Conservation (phyloP, 805 yeast species). For the Monosporozyma yasuniensis region DNA sequence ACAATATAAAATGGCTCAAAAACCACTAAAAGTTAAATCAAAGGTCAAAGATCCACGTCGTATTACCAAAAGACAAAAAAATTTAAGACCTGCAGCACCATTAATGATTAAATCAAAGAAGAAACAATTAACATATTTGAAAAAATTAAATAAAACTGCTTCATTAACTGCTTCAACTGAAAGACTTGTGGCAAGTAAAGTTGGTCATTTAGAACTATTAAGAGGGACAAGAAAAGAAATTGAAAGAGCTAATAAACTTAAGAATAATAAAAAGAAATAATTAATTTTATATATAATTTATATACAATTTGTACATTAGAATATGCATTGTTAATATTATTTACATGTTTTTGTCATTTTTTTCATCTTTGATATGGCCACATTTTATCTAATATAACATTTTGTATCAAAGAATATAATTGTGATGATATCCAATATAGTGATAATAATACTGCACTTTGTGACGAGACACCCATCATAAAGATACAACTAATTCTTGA, state of each 20-base stretch:
- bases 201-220: slow-evolving; percentile 85
- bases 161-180: slow-evolving; percentile 59
- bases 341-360: not conserved
- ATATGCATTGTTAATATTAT: slow-evolving; percentile 1
- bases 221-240: slow-evolving; percentile 84
- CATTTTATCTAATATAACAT: slow-evolving; percentile 54
- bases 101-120: slow-evolving; percentile 60
- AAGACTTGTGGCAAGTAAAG: slow-evolving; percentile 76
- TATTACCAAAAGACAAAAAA: slow-evolving; percentile 52
- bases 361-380: slow-evolving; percentile 38
- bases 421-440: slow-evolving; percentile 91
- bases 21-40: slow-evolving; percentile 46
- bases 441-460: slow-evolving; percentile 75
- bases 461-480: slow-evolving; percentile 75
- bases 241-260: slow-evolving; percentile 33
- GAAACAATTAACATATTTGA: slow-evolving; percentile 40
- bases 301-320: slow-evolving; percentile 2
- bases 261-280: slow-evolving; percentile 3
- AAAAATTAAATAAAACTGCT: slow-evolving; percentile 45
- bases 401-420: slow-evolving; percentile 65
- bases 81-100: slow-evolving; percentile 68
- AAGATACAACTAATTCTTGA: slow-evolving; percentile 70
- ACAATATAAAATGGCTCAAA: slow-evolving; percentile 53
- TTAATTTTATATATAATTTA: slow-evolving; percentile 1
- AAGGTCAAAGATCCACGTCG: slow-evolving; percentile 35